Evolutionary conservation across 306 rosid genomes (phyloP), one percentile per base, ranked within the genome.

Genomic region (Carpinus fangiana): DNA sequence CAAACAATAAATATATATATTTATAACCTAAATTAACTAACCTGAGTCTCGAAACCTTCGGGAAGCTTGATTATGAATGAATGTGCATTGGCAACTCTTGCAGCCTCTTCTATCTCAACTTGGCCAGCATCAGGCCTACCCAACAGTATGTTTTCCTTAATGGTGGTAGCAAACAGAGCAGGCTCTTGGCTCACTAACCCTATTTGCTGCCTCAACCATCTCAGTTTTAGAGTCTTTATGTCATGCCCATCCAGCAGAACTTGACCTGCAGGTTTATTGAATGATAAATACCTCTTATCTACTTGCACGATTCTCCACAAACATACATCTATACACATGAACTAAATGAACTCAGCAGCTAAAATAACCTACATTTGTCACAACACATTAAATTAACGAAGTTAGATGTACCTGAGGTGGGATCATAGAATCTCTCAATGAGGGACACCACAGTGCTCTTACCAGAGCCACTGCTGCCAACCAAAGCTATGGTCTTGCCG

Each of bases 121-220:
- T 91, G 98, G 77, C 82, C 82, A 3, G 98, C 98, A 79, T 92
- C 98, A 54, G 98, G 97, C 78, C 98, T 85, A 4, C 98, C 98
- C 89, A 95, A 86, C 16, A 92, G 89, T 81, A 95, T 95, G 78
- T 95, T 95, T 79, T 95, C 98, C 55, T 87, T 80, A 17, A 95
- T 95, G 77, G 98, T 88, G 76, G 98, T 95, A 26, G 98, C 98
- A 82, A 95, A 95, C 53, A 95, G 85, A 66, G 98, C 98, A 28
- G 98, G 98, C 77, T 95, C 98, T 89, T 95, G 98, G 77, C 98
- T 95, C 84, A 95, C 98, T 53, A 95, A 86, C 65, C 98, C 98
- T 80, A 95, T 95, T 77, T 95, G 98, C 81, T 92, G 98, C 77
- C 98, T 92, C 80, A 95, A 70, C 98, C 98, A 95, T 83, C 81